Evolutionary conservation across 305 asterid genomes (phyloP).

Genomic region (Monarda citriodora): DNA sequence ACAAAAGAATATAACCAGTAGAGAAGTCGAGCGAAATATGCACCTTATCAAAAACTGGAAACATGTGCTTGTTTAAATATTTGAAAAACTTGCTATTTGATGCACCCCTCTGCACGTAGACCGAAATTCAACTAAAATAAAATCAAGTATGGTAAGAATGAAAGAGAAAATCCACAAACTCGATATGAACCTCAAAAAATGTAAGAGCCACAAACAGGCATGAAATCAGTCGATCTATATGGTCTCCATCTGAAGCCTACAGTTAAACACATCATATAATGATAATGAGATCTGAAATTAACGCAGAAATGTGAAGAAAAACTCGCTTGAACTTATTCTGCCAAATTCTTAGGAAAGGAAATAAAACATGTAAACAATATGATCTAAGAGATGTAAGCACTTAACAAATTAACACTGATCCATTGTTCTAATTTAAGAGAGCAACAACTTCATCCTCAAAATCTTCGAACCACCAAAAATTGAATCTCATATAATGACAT

Average conservation of each 20-base stretch:
- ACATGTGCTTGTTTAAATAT: slow-evolving; percentile 85
- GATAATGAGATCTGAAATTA: slow-evolving; percentile 17
- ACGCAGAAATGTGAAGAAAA: not conserved
- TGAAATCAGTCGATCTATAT: slow-evolving; percentile 81
- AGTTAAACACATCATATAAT: slow-evolving; percentile 21
- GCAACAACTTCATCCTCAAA: slow-evolving; percentile 19
- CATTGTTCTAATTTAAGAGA: slow-evolving; percentile 13
- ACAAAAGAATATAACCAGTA: slow-evolving; percentile 4
- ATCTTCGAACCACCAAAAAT: not conserved
- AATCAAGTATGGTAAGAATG: slow-evolving; percentile 10
- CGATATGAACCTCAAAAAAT: slow-evolving; percentile 69
- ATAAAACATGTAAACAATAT: slow-evolving; percentile 4
- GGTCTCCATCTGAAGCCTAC: slow-evolving; percentile 93
- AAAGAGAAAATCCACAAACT: slow-evolving; percentile 20
- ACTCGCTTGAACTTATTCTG: slow-evolving; percentile 3
- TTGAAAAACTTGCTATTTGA: slow-evolving; percentile 88
- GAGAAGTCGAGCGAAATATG: slow-evolving; percentile 6
- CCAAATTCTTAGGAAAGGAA: slow-evolving; percentile 7
- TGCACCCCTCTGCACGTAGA: slow-evolving; percentile 88
- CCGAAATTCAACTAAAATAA: slow-evolving; percentile 26
- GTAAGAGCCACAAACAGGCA: slow-evolving; percentile 96
- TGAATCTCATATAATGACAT: slow-evolving; percentile 5
- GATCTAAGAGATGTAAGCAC: slow-evolving; percentile 7
- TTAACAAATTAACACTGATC: slow-evolving; percentile 7
- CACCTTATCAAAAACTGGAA: slow-evolving; percentile 91